Percentiles rank a stretch among this genome's conserved stretches.
Conservation (phyloP, 2,329 filamentous ascomycete species). For the Pseudogymnoascus sp. region DNA sequence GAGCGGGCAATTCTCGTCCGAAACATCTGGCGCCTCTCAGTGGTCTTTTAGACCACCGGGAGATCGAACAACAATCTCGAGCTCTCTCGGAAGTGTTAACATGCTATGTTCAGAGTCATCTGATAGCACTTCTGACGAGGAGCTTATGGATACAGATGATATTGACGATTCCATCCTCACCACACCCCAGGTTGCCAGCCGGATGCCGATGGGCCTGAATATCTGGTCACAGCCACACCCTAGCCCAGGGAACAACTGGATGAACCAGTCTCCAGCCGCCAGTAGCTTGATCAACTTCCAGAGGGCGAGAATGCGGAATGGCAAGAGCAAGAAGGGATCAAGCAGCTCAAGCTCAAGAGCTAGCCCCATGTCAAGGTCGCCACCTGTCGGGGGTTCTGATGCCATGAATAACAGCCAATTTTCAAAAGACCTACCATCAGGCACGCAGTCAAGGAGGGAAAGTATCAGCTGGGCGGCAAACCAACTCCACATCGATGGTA, state of each 20-base stretch:
- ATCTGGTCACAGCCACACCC: slow-evolving; percentile 27
- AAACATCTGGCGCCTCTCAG: slow-evolving; percentile 40
- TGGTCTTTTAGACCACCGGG: slow-evolving; percentile 64
- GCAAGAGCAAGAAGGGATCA: slow-evolving; percentile 56
- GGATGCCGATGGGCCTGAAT: slow-evolving; percentile 34
- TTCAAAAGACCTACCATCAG: slow-evolving; percentile 38
- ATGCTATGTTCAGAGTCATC: slow-evolving; percentile 75
- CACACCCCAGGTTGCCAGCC: slow-evolving; percentile 69
- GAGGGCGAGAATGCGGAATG: slow-evolving; percentile 47
- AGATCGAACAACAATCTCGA: slow-evolving; percentile 65
- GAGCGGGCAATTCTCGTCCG: slow-evolving; percentile 38
- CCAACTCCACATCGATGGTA: slow-evolving; percentile 73
- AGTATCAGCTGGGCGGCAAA: slow-evolving; percentile 87
- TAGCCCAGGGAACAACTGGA: slow-evolving; percentile 53
- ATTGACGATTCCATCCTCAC: slow-evolving; percentile 71
- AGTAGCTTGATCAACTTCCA: slow-evolving; percentile 76
- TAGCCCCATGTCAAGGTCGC: slow-evolving; percentile 66
- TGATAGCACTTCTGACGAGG: slow-evolving; percentile 60
- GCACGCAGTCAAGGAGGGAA: slow-evolving; percentile 59
- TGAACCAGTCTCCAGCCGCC: slow-evolving; percentile 59
- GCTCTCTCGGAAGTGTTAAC: slow-evolving; percentile 45
- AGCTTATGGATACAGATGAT: slow-evolving; percentile 62
- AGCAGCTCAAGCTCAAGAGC: slow-evolving; percentile 63
- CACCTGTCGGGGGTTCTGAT: slow-evolving; percentile 45
- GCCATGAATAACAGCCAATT: slow-evolving; percentile 39